Evolutionary conservation across 768 basidiomycete genomes (phyloP).

Genomic region (Lactarius tabidus): DNA sequence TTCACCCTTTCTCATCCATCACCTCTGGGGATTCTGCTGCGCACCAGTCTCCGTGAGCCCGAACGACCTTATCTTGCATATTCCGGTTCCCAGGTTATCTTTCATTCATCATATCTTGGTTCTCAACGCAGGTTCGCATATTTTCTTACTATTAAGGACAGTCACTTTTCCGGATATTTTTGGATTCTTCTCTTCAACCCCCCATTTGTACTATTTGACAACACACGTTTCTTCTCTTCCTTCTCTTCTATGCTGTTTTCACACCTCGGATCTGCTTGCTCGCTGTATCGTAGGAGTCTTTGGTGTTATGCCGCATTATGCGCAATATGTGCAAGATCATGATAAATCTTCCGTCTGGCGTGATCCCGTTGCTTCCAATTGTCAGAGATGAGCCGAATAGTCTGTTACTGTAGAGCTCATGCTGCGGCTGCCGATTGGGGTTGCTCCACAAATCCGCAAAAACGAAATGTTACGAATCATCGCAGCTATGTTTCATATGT

Average conservation of each 20-base stretch:
- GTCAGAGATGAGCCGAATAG: neutral
- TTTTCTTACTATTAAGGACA: constrained; percentile 11
- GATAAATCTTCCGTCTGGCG: neutral
- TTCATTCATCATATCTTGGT: neutral
- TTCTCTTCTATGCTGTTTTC: neutral
- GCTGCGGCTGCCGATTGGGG: neutral
- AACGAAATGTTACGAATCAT: neutral
- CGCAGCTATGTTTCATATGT: neutral
- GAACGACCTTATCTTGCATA: neutral
- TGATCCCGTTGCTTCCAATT: neutral
- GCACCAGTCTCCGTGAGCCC: neutral
- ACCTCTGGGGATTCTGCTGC: constrained; percentile 6
- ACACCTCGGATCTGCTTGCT: neutral
- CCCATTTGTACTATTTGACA: constrained; percentile 17
- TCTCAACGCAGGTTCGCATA: constrained; percentile 12
- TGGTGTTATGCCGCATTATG: constrained; percentile 10
- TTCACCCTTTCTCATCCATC: neutral
- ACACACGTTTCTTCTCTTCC: constrained; percentile 5
- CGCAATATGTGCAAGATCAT: constrained; percentile 2
- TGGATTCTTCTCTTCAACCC: constrained; percentile 4
- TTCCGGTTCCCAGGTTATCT: neutral
- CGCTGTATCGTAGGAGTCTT: constrained; percentile 6
- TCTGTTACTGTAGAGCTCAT: neutral
- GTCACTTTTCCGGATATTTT: neutral
- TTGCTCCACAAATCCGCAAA: neutral